A percentile compares a stretch with the other conserved stretches of the same genome.
phyloP scores from a whole-genome alignment of 352 stramenopile genomes.

The Phytophthora constricta region DNA sequence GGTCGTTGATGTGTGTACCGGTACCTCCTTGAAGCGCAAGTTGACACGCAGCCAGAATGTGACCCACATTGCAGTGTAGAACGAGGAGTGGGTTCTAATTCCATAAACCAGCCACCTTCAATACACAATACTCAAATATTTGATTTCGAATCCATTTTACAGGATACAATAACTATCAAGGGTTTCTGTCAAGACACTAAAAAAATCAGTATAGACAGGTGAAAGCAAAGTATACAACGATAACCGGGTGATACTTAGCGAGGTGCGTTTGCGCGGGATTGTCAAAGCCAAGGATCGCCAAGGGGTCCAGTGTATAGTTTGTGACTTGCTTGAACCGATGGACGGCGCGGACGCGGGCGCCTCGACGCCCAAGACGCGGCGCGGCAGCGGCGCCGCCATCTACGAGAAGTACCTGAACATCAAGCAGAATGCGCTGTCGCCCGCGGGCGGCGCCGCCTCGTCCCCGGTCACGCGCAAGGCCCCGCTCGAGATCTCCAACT shows the following conservation, averaged over 20 bases:
- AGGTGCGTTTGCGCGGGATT: too few species aligned
- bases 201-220: too few species aligned
- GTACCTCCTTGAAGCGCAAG: neutral
- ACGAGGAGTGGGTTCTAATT: neutral
- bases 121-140: too few species aligned
- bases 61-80: neutral
- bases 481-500: constrained; percentile 58
- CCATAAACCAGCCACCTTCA: neutral
- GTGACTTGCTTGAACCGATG: constrained; percentile 21
- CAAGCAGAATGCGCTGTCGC: constrained; percentile 38
- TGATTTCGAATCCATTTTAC: neutral
- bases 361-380: constrained; percentile 29
- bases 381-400: constrained; percentile 24
- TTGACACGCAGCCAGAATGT: neutral
- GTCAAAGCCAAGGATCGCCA: neutral
- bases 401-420: constrained; percentile 67
- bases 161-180: neutral
- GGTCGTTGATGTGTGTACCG: neutral
- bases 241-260: too few species aligned
- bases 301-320: too few species aligned
- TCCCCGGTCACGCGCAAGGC: neutral
- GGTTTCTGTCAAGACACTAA: too few species aligned
- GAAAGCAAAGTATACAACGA: too few species aligned
- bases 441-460: constrained; percentile 1
- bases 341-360: constrained; percentile 30